A percentile compares a stretch with the other conserved stretches of the same genome.
These are phyloP conservation scores for Hirsutella minnesotensis DNA, from an alignment of 2,329 filamentous ascomycete species.

Conservation along the genomic window DNA sequence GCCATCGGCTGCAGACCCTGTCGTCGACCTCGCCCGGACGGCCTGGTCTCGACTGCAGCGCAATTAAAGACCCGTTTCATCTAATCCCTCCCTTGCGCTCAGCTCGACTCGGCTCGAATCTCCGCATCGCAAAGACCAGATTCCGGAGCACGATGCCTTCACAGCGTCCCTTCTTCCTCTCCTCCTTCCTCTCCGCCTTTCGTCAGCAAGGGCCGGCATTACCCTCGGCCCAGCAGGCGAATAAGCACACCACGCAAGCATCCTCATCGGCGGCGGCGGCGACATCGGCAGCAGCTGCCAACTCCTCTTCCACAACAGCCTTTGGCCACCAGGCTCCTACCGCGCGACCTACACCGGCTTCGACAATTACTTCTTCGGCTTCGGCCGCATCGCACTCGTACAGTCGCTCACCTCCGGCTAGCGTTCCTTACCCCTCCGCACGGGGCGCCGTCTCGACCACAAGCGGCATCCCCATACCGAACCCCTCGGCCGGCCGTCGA, in stretches of 20 bases:
- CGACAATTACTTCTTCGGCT: slow-evolving; percentile 3
- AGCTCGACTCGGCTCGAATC: too few species aligned
- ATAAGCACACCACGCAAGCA: slow-evolving; percentile 20
- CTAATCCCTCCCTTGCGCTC: neutral
- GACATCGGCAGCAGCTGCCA: slow-evolving; percentile 2
- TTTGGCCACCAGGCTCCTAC: slow-evolving; percentile 11
- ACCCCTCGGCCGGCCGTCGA: slow-evolving; percentile 28
- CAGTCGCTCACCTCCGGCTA: slow-evolving; percentile 14
- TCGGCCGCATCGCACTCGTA: slow-evolving; percentile 10
- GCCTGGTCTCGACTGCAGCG: neutral
- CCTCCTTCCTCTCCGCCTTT: slow-evolving; percentile 44
- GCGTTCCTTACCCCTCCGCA: slow-evolving; percentile 18
- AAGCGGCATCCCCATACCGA: slow-evolving; percentile 24
- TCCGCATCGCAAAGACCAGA: too few species aligned
- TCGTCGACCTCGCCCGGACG: too few species aligned
- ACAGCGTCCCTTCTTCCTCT: slow-evolving; percentile 44
- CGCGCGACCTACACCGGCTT: slow-evolving; percentile 11
- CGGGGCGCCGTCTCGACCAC: slow-evolving; percentile 9
- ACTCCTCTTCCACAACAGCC: slow-evolving; percentile 11
- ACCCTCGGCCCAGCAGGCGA: slow-evolving; percentile 21
- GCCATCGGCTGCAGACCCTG: too few species aligned
- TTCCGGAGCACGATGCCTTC: slow-evolving; percentile 28
- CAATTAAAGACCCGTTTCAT: neutral
- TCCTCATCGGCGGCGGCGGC: slow-evolving; percentile 5
- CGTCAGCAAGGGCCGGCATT: slow-evolving; percentile 31